Percentiles rank a stretch among this genome's conserved stretches.
Conservation (phyloP, 768 basidiomycete species). For the Kwoniella pini region DNA sequence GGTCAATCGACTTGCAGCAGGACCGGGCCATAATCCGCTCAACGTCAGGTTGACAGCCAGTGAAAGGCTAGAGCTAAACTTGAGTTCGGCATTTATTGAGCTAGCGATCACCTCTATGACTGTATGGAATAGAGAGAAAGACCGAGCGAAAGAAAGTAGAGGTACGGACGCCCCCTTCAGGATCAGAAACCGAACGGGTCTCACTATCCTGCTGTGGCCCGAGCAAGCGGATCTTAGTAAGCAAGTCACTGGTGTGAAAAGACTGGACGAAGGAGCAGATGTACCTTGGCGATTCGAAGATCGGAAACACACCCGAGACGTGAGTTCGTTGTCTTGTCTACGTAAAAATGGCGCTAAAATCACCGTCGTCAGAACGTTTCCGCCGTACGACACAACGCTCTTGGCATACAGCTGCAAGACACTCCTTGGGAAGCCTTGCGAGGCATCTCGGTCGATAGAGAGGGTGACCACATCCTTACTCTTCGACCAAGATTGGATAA, state of each 20-base stretch:
- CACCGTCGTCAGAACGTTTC: constrained; percentile 62
- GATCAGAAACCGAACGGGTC: constrained; percentile 86
- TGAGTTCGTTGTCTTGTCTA: constrained; percentile 52
- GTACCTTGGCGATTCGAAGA: constrained; percentile 98
- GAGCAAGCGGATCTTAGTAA: constrained; percentile 66
- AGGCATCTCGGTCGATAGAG: constrained; percentile 85
- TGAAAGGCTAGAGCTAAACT: constrained; percentile 84
- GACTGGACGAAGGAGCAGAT: constrained; percentile 71
- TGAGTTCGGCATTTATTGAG: constrained; percentile 88
- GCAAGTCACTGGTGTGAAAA: constrained; percentile 58
- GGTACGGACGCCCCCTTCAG: constrained; percentile 92
- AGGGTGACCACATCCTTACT: constrained; percentile 85
- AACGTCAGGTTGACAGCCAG: constrained; percentile 68
- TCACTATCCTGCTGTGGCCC: constrained; percentile 80
- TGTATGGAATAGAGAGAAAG: constrained; percentile 73
- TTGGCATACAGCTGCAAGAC: constrained; percentile 79
- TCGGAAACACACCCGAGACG: constrained; percentile 90
- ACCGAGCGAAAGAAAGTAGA: constrained; percentile 70
- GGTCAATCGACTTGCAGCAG: constrained; percentile 57
- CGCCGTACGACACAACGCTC: constrained; percentile 73
- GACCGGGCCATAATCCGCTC: constrained; percentile 54
- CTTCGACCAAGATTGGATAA: constrained; percentile 76
- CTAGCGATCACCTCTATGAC: constrained; percentile 72
- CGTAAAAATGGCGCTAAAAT: not conserved
- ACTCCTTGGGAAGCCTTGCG: constrained; percentile 87